Evolutionary conservation across 768 basidiomycete genomes (phyloP), one percentile per base, ranked within the genome.

Genomic region (Cystofilobasidium bisporidii): DNA sequence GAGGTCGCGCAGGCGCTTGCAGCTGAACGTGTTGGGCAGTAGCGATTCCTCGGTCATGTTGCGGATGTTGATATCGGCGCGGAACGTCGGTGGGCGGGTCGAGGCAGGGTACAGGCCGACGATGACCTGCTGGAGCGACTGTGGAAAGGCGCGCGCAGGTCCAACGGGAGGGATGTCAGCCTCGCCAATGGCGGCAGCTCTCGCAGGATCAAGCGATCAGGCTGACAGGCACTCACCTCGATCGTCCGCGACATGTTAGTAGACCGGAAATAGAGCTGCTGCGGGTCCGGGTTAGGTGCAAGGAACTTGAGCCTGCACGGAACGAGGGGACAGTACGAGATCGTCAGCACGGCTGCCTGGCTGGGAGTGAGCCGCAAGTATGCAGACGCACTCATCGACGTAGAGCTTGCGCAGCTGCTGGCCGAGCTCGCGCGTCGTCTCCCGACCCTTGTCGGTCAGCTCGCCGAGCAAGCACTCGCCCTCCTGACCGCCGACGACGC

Each of bases 381-480:
- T 36, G 12, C n/a, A 36, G 50, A 63, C 80, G 24, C 65, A 86
- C 87, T 78, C 83, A 65, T 88, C 82, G 30, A 88, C 76, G 71
- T 90, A 89, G 28, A 89, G 78, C 53, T 79, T 79, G 50, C 87
- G 79, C 55, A 89, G 75, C 10, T 81, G 81, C 33, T 73, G 72
- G 1, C 88, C 88, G 71, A 83, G 85, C 61, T 82, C 79, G 71
- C 81, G 84, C 1, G 87, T 88, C 9, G 86, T 86, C 80, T 84
- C 79, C 73, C 85, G 80, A 41, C 88, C 88, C 5, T 86, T 69
- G 72, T 89, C 86, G 11, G 86, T 86, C 64, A 88, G 74, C 72
- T 87, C 86, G 33, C 88, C 88, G 24, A 88, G 76, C 61, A 89
- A 77, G 75, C 88, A 87, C 76, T 87, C 80, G 36, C 84, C 85